phyloP scores from a whole-genome alignment of 768 basidiomycete genomes.

The Xerocomus potaroensis region DNA sequence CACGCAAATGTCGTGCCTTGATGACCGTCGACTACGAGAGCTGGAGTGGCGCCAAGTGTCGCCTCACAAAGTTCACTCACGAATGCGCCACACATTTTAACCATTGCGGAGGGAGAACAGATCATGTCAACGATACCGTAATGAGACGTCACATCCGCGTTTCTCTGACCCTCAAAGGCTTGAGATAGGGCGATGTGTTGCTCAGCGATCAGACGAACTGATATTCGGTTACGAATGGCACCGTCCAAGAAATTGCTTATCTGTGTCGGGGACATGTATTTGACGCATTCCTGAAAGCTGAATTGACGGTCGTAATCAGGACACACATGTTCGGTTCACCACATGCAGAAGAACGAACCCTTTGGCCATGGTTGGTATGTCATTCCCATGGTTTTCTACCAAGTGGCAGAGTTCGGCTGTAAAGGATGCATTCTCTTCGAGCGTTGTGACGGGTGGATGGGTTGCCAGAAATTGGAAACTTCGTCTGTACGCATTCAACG shows the following conservation, averaged over 20 bases:
- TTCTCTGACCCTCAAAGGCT: slow-evolving; percentile 45
- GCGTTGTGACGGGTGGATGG: slow-evolving; percentile 57
- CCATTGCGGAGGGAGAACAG: slow-evolving; percentile 70
- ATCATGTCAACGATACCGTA: slow-evolving; percentile 72
- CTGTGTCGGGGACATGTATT: slow-evolving; percentile 79
- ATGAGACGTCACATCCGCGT: slow-evolving; percentile 34
- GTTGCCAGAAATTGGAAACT: slow-evolving; percentile 69
- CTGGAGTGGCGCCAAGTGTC: slow-evolving; percentile 69
- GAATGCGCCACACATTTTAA: slow-evolving; percentile 77
- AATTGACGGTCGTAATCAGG: neutral
- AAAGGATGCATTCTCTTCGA: slow-evolving; percentile 69
- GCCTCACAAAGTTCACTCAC: slow-evolving; percentile 82
- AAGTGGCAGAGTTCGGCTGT: slow-evolving; percentile 63
- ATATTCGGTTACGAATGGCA: slow-evolving; percentile 82
- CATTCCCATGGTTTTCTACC: slow-evolving; percentile 77
- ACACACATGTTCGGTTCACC: neutral
- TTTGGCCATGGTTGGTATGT: slow-evolving; percentile 88
- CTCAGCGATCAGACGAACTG: slow-evolving; percentile 83
- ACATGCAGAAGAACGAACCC: slow-evolving; percentile 46
- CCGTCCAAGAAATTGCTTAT: slow-evolving; percentile 78
- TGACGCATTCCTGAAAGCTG: slow-evolving; percentile 82
- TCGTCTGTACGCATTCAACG: slow-evolving; percentile 61
- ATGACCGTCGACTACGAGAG: slow-evolving; percentile 67
- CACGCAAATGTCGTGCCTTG: slow-evolving; percentile 73
- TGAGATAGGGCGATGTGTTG: slow-evolving; percentile 85